Base-by-base conservation (phyloP, 2,329 filamentous ascomycete genomes). In the Botrytis paeoniae region DNA sequence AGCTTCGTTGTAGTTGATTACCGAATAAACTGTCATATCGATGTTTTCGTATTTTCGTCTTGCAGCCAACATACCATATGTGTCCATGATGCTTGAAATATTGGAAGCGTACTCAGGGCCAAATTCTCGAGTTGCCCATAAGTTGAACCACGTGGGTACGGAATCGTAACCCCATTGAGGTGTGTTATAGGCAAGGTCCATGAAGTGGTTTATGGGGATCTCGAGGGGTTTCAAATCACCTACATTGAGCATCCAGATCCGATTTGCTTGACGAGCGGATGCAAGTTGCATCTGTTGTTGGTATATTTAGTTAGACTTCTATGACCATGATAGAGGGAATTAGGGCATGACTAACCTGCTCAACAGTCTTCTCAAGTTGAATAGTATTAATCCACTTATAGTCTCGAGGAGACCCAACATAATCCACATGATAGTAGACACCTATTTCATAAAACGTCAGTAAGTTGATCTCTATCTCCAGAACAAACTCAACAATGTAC, bases 131-230 rank as follows among this genome's bases (percentile, higher is more conserved):
- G 84, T 80, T 2, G 87, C 87, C 85, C 88, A 91, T 4, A 83
- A 82, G 29, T 84, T 79, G 22, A 90, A 83, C 88, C 89, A 92
- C 3, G 83, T 82, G 1, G 83, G 82, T 0, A 88, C 86, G 70
- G 86, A 88, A 64, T 87, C 84, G 69, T 86, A 84, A n/a, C 85
- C 84, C 85, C 87, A 91, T 1, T 82, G 79, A 32, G 86, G 81
- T 35, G 87, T 86, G 77, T 92, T 88, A 79, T 92, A 93, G 1
- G 89, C 91, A 74, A 92, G 84, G 75, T 92, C 89, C 75, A 92
- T 83, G 82, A 89, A 92, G 80, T 92, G 89, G 78, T 84, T 88
- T 78, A 92, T 89, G 32, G 90, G 89, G 25, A 92, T 84, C 82
- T 92, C 88, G 81, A 80, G 76, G 0, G 86, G 85, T 78, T 90